Evolutionary conservation across 352 stramenopile genomes (phyloP).

Genomic region (Phytophthora palmivora): DNA sequence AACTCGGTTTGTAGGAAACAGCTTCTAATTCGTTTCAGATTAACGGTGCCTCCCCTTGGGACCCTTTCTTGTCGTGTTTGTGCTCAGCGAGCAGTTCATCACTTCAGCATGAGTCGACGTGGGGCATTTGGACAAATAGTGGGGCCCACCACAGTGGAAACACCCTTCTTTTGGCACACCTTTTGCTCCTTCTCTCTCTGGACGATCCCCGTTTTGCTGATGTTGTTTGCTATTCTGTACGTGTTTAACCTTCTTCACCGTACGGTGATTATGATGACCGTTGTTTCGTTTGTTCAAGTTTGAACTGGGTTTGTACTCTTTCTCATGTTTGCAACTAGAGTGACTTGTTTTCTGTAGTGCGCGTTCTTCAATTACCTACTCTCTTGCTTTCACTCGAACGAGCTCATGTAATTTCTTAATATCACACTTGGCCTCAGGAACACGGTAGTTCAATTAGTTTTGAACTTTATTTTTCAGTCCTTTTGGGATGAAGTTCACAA

Average conservation of each 20-base stretch:
- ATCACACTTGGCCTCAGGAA: slow-evolving; percentile 1
- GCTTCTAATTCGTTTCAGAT: not conserved
- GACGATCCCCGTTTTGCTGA: not conserved
- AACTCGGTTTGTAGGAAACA: slow-evolving; percentile 5
- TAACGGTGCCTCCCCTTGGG: slow-evolving; percentile 17
- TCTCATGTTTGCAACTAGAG: not conserved
- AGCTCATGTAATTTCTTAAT: slow-evolving; percentile 15
- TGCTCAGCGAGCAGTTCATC: no score
- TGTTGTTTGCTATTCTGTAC: not conserved
- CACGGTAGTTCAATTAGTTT: not conserved
- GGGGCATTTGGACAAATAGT: no score
- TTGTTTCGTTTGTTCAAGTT: not conserved
- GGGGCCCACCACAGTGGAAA: no score
- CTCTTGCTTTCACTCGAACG: slow-evolving; percentile 2
- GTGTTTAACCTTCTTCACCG: not conserved
- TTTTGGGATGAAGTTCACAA: no score
- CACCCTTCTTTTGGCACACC: no score
- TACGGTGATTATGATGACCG: not conserved
- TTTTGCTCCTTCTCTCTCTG: not conserved
- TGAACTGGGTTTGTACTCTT: not conserved
- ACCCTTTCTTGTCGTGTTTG: no score
- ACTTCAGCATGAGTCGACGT: no score
- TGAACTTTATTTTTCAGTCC: no score
- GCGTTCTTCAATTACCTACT: slow-evolving; percentile 12
- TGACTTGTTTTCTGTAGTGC: not conserved